Evolutionary conservation across 768 basidiomycete species (phyloP), one percentile per base, ranked within the genome.

Genomic region (Russula earlei): DNA sequence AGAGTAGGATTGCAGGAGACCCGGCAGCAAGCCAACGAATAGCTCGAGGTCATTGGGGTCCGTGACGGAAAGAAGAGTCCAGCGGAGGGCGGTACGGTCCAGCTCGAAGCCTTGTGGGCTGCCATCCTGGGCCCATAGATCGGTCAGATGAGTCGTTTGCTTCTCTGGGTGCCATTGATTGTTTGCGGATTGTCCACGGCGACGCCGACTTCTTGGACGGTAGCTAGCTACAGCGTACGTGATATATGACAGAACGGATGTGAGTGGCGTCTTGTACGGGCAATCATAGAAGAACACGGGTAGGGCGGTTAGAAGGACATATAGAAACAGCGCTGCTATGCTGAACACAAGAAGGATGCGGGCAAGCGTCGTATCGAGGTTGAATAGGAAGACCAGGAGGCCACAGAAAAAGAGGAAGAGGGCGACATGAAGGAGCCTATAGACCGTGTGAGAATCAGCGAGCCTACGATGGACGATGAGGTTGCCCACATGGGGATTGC

Each of bases 401-500:
- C 57, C 57, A 10, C 5, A n/a, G 33, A 54, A 49, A 24, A 58
- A 58, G 27, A 58, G 57, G 52, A 58, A 49, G 20, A 58, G 41
- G 6, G 57, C 34, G 0, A 43, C 29, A 43, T 58, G 57, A 24
- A 58, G 52, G 33, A 58, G 56, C 50, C 56, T 58, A 22, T n/a
- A 31, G 27, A 12, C 12, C 24, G 22, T 0, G 14, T 33, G 34
- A 50, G 37, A 20, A n/a, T 29, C 20, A 27, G 24, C 24, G 44
- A 14, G 20, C 25, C 14, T 34, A 49, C 19, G 10, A 4, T 8
- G 5, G 15, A 24, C 8, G 25, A 10, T 42, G 33, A 5, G 20
- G 19, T 5, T 19, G 36, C 56, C 4, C 12, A 57, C 56, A 57
- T 27, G n/a, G 56, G 56, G 12, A 57, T 48, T 6, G 45, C 31